A percentile compares a stretch with the other conserved stretches of the same genome.
phyloP scores from a whole-genome alignment of 148 eudicot species.

The Dysphania ambrosioides region DNA sequence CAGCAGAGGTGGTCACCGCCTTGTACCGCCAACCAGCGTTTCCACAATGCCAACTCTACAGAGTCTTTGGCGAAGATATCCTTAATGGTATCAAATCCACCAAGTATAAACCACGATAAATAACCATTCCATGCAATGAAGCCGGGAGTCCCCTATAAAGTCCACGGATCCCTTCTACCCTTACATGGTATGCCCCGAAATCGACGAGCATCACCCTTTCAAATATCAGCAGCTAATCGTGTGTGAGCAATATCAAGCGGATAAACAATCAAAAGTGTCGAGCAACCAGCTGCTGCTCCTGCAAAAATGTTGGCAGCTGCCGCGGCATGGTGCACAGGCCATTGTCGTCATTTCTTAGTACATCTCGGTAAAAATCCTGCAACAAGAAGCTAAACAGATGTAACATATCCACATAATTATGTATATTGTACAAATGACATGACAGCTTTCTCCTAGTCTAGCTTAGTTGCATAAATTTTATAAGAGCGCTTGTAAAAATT shows the following conservation, averaged over 20 bases:
- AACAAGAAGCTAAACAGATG: conserved; percentile 8
- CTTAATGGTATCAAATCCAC: conserved; percentile 89
- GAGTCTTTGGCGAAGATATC: conserved; percentile 59
- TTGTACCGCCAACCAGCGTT: conserved; percentile 89
- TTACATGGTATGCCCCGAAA: conserved; percentile 66
- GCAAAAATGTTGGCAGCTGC: conserved; percentile 85
- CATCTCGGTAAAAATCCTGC: conserved; percentile 80
- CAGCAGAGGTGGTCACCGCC: conserved; percentile 91
- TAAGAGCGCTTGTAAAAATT: too few species aligned
- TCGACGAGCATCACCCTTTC: conserved; percentile 61
- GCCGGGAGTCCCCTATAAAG: conserved; percentile 92
- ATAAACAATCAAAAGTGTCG: conserved; percentile 74
- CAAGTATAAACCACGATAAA: conserved; percentile 85
- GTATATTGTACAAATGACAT: not conserved
- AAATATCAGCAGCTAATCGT: conserved; percentile 85
- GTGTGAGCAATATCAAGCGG: conserved; percentile 99
- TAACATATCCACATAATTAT: not conserved
- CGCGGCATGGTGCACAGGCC: conserved; percentile 54
- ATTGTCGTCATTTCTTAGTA: conserved; percentile 53
- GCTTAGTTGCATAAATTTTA: too few species aligned
- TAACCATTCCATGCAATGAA: conserved; percentile 90
- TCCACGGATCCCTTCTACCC: conserved; percentile 68
- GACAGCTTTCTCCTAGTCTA: not conserved
- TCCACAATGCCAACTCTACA: conserved; percentile 68
- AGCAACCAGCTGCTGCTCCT: conserved; percentile 90